A percentile compares a stretch with the other conserved stretches of the same genome.
Evolutionary conservation across 2,329 filamentous ascomycete species (phyloP).

Genomic region (Ilyonectria sp.): DNA sequence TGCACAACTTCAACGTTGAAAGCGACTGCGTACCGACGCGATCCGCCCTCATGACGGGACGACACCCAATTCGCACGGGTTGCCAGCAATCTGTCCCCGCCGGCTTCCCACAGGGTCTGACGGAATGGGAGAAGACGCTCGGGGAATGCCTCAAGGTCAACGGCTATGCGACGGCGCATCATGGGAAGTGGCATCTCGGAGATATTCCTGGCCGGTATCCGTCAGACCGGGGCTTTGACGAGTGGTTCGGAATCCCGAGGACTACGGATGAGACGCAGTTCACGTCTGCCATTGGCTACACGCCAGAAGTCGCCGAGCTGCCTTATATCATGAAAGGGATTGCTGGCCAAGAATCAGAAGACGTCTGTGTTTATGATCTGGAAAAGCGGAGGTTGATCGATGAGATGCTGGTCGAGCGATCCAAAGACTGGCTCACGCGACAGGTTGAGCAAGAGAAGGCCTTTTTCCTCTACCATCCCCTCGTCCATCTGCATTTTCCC

Average conservation of each 20-base stretch:
- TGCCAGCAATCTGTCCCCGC: slow-evolving; percentile 53
- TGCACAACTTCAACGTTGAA: slow-evolving; percentile 57
- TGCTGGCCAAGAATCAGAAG: slow-evolving; percentile 46
- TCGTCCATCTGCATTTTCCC: slow-evolving; percentile 53
- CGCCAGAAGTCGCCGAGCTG: slow-evolving; percentile 51
- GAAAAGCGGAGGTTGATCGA: slow-evolving; percentile 50
- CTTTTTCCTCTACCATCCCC: slow-evolving; percentile 54
- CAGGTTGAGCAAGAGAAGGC: slow-evolving; percentile 42
- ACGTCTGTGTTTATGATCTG: slow-evolving; percentile 52
- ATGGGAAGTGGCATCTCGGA: slow-evolving; percentile 56
- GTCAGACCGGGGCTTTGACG: slow-evolving; percentile 54
- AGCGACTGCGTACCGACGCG: slow-evolving; percentile 55
- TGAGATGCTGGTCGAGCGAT: slow-evolving; percentile 51
- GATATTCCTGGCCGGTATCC: slow-evolving; percentile 54
- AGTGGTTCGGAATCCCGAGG: slow-evolving; percentile 56
- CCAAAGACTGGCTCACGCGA: slow-evolving; percentile 50
- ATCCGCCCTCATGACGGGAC: slow-evolving; percentile 54
- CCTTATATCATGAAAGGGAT: slow-evolving; percentile 54
- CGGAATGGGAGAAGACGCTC: slow-evolving; percentile 51
- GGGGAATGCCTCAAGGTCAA: slow-evolving; percentile 49
- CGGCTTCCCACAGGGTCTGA: slow-evolving; percentile 53
- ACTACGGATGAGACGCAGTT: slow-evolving; percentile 56
- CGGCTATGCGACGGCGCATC: slow-evolving; percentile 50
- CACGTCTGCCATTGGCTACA: slow-evolving; percentile 51
- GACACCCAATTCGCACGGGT: slow-evolving; percentile 54